phyloP scores from a whole-genome alignment of 345 rosid genomes.

The Syzygium aromaticum region DNA sequence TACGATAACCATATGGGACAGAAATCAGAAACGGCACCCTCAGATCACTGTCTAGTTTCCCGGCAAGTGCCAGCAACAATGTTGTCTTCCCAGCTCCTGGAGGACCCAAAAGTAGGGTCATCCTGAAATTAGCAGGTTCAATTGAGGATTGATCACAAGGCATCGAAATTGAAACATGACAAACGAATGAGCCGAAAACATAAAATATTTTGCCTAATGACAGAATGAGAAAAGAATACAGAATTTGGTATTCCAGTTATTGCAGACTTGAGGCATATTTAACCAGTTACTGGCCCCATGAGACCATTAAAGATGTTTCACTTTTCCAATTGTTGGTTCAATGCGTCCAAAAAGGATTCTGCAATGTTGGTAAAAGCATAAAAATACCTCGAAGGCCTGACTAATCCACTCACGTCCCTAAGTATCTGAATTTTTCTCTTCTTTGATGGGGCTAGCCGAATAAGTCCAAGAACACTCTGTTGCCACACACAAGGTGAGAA shows the following conservation, averaged over 20 bases:
- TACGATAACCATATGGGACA: neutral
- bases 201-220: neutral
- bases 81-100: constrained; percentile 11
- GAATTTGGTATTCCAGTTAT: neutral
- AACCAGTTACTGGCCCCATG: neutral
- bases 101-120: constrained; percentile 9
- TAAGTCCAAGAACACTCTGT: neutral
- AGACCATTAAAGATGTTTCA: neutral
- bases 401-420: constrained; percentile 6
- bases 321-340: neutral
- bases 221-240: neutral
- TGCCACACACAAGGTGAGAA: neutral
- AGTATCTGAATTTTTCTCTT: constrained; percentile 9
- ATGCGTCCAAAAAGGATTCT: neutral
- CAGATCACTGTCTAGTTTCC: constrained; percentile 4
- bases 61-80: constrained; percentile 3
- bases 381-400: constrained; percentile 6
- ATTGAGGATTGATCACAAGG: neutral
- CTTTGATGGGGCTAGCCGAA: constrained; percentile 5
- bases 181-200: neutral
- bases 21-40: neutral
- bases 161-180: neutral
- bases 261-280: neutral
- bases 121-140: neutral
- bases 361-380: neutral